Conservation (phyloP, 1,284 basidiomycete genomes). For the Singerocomus inundabilis region DNA sequence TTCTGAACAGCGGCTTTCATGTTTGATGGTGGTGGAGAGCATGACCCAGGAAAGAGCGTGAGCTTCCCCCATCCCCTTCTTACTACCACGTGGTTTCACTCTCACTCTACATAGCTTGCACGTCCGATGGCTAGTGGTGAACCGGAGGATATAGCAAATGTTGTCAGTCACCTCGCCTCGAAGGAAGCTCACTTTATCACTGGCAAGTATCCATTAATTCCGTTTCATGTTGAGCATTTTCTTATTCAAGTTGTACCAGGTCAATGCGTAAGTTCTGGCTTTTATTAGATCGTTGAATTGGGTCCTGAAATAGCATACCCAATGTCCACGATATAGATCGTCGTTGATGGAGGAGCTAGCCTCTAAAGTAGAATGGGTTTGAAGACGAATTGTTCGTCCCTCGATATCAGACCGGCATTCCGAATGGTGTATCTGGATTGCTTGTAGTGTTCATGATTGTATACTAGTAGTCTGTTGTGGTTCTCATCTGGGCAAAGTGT, state of each 20-base stretch:
- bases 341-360: no score
- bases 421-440: no score
- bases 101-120: no score
- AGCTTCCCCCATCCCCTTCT: not conserved
- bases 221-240: not conserved
- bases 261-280: not conserved
- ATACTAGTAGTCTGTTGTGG: no score
- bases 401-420: no score
- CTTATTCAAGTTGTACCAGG: not conserved
- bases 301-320: not conserved
- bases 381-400: no score
- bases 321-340: no score
- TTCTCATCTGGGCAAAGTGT: no score
- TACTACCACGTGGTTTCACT: not conserved
- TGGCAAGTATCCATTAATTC: not conserved
- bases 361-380: no score
- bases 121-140: not conserved
- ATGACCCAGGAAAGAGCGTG: not conserved
- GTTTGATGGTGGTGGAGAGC: not conserved
- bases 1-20: not conserved
- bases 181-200: slow-evolving; percentile 13
- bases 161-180: slow-evolving; percentile 23
- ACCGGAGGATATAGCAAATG: slow-evolving; percentile 18
- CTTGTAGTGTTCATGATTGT: no score
- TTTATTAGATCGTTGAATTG: no score